phyloP scores from a whole-genome alignment of 2,329 filamentous ascomycete species.

The Colletotrichum sp. region DNA sequence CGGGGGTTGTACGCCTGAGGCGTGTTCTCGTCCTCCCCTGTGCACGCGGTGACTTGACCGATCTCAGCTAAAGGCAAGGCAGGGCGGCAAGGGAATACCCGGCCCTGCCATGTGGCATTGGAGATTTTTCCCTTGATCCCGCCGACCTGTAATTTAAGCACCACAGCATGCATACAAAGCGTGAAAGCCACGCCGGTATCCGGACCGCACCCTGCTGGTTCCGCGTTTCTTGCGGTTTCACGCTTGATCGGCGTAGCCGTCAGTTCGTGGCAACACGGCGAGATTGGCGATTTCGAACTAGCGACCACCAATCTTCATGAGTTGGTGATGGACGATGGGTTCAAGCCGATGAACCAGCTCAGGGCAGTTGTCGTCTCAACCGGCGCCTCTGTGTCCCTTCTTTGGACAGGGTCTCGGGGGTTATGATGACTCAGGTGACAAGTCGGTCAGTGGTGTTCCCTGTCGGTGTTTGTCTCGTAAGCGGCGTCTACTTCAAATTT shows the following conservation, averaged over 20 bases:
- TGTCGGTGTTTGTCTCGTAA: background rate
- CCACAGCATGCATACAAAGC: background rate
- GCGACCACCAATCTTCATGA: background rate
- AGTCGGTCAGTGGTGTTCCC: background rate
- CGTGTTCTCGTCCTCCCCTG: background rate
- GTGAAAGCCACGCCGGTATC: background rate
- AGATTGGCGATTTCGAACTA: background rate
- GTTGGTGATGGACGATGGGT: background rate
- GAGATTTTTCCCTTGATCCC: background rate
- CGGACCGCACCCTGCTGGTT: background rate
- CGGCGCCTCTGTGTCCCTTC: background rate
- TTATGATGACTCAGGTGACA: background rate
- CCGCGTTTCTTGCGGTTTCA: background rate
- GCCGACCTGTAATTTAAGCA: background rate
- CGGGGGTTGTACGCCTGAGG: background rate
- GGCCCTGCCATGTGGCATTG: conserved; percentile 13
- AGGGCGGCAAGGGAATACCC: conserved; percentile 6
- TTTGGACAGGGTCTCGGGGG: background rate
- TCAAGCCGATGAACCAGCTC: background rate
- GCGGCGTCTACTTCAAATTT: conserved; percentile 2
- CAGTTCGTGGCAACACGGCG: background rate
- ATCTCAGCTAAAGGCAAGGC: background rate
- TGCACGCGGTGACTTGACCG: background rate
- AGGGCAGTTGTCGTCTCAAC: background rate
- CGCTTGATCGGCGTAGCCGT: conserved; percentile 1